A percentile compares a stretch with the other conserved stretches of the same genome.
phyloP scores from a whole-genome alignment of 176 grass and related monocot species.

The Poa annua region DNA sequence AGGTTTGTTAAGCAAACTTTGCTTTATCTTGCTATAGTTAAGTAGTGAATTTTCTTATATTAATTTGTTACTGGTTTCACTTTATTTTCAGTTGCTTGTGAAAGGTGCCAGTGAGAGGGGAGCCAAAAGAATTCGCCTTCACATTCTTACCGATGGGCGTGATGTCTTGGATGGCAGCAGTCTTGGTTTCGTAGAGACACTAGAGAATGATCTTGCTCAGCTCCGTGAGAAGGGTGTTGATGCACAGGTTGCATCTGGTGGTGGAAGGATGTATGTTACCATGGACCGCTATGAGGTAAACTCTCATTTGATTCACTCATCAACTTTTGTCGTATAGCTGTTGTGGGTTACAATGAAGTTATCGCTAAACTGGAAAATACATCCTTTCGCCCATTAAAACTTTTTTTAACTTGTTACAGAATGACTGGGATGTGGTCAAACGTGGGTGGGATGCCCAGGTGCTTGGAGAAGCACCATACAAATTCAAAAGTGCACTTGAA shows the following conservation, averaged over 20 bases:
- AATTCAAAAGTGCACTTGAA: conserved; percentile 81
- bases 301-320: neutral
- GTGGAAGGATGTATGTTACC: conserved; percentile 98
- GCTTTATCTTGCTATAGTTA: conserved; percentile 13
- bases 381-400: neutral
- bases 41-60: neutral
- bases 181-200: conserved; percentile 81
- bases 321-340: neutral
- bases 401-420: conserved; percentile 51
- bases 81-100: conserved; percentile 74
- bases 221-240: conserved; percentile 76
- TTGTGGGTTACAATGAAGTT: conserved; percentile 1
- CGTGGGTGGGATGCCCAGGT: conserved; percentile 99
- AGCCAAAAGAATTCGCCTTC: conserved; percentile 92
- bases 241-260: conserved; percentile 88
- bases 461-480: conserved; percentile 94
- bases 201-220: conserved; percentile 79
- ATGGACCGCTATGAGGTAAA: conserved; percentile 99
- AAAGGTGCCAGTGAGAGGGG: conserved; percentile 85
- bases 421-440: conserved; percentile 95
- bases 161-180: conserved; percentile 97
- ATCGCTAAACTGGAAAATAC: neutral
- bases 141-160: conserved; percentile 94
- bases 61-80: conserved; percentile 22
- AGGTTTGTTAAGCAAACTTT: conserved; percentile 51